A percentile compares a stretch with the other conserved stretches of the same genome.
Evolutionary conservation across 1,139 yeast genomes (phyloP).

Genomic region (Arxiozyma telluris): DNA sequence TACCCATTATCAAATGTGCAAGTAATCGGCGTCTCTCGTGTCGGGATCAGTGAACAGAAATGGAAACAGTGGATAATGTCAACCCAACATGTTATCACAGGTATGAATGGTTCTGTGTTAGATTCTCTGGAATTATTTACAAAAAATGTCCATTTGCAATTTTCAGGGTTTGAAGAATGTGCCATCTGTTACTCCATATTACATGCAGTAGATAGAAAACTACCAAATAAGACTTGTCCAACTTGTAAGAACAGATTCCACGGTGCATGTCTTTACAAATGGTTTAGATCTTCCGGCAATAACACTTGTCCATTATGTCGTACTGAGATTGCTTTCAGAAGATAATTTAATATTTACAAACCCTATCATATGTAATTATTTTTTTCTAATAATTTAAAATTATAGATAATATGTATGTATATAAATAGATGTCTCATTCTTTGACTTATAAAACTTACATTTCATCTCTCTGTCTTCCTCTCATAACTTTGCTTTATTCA

Average conservation of each 20-base stretch:
- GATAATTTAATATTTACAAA: conserved; percentile 7
- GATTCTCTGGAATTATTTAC: conserved; percentile 79
- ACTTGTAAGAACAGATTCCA: conserved; percentile 93
- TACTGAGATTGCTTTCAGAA: conserved; percentile 53
- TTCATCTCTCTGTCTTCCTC: not conserved
- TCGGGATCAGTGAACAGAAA: conserved; percentile 85
- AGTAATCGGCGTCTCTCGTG: conserved; percentile 69
- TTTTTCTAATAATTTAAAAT: too few relatives aligned
- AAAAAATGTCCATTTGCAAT: conserved; percentile 71
- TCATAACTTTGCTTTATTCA: not conserved
- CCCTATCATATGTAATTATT: too few relatives aligned
- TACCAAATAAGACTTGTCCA: conserved; percentile 80
- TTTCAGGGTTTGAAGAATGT: conserved; percentile 91
- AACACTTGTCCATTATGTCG: conserved; percentile 94
- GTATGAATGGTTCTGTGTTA: conserved; percentile 70
- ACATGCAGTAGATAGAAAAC: conserved; percentile 76
- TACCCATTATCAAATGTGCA: conserved; percentile 68
- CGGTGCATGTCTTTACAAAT: conserved; percentile 91
- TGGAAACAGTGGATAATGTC: conserved; percentile 96
- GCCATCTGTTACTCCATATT: conserved; percentile 89
- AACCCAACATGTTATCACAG: conserved; percentile 63
- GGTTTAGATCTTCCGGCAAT: conserved; percentile 92
- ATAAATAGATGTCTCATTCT: too few relatives aligned
- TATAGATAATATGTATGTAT: not conserved
- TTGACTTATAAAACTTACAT: not conserved